A percentile compares a stretch with the other conserved stretches of the same genome.
phyloP scores from a whole-genome alignment of 1,284 basidiomycete genomes.

The Neonothopanus nambi region DNA sequence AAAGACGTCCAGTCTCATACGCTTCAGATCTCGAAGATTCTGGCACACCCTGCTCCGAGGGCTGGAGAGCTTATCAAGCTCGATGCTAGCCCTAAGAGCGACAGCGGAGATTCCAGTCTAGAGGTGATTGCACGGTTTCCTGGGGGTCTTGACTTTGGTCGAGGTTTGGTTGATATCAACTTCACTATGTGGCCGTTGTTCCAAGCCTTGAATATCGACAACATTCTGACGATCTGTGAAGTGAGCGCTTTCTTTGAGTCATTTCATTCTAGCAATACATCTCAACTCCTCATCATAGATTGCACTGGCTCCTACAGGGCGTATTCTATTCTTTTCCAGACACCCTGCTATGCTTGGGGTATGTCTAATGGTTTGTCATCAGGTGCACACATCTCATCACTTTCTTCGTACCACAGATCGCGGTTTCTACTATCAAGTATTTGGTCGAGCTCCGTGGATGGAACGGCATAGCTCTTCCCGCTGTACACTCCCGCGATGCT shows the following conservation, averaged over 20 bases:
- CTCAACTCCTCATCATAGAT: slow-evolving; percentile 48
- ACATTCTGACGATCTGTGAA: slow-evolving; percentile 92
- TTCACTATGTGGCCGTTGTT: slow-evolving; percentile 98
- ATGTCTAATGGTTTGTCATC: slow-evolving; percentile 19
- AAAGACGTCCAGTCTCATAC: slow-evolving; percentile 90
- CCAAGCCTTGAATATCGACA: slow-evolving; percentile 92
- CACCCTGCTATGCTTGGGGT: slow-evolving; percentile 91
- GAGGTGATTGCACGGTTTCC: slow-evolving; percentile 86
- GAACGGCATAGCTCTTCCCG: slow-evolving; percentile 84
- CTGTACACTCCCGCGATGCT: slow-evolving; percentile 88
- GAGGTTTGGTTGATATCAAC: slow-evolving; percentile 82
- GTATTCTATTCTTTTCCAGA: slow-evolving; percentile 87
- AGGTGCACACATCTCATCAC: slow-evolving; percentile 9
- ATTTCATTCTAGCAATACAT: not conserved
- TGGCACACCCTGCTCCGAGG: slow-evolving; percentile 81
- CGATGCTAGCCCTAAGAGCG: slow-evolving; percentile 66
- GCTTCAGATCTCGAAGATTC: slow-evolving; percentile 81
- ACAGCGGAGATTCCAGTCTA: slow-evolving; percentile 62
- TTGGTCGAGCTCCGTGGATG: slow-evolving; percentile 93
- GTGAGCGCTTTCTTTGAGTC: slow-evolving; percentile 37
- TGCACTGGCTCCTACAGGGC: slow-evolving; percentile 90
- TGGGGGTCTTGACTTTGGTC: slow-evolving; percentile 81
- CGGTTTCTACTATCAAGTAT: slow-evolving; percentile 88
- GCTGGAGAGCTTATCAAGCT: slow-evolving; percentile 84
- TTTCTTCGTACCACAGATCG: slow-evolving; percentile 49